A percentile compares a stretch with the other conserved stretches of the same genome.
phyloP scores from a whole-genome alignment of 2,329 filamentous ascomycete species.

The Venturia carpophila region DNA sequence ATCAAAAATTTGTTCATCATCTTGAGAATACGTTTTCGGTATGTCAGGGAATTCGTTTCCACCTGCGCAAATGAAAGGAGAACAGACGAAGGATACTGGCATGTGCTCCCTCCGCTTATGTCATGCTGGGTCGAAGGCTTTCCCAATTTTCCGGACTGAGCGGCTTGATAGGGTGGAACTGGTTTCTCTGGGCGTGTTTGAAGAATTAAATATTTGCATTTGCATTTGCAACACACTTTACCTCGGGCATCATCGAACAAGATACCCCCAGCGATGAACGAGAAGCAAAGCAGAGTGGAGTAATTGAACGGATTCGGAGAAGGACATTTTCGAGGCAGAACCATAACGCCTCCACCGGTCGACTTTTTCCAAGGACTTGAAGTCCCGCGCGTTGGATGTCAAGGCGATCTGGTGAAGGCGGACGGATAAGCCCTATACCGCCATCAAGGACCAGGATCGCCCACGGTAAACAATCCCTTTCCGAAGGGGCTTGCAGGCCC shows the following conservation, averaged over 20 bases:
- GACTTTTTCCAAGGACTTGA: no score
- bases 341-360: no score
- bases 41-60: background rate
- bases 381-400: background rate
- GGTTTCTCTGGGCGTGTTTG: constrained; percentile 4
- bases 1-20: background rate
- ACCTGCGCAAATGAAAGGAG: background rate
- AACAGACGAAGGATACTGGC: background rate
- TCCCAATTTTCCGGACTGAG: background rate
- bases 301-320: no score
- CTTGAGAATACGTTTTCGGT: background rate
- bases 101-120: background rate
- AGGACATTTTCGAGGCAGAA: no score
- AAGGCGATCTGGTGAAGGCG: background rate
- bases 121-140: background rate
- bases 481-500: background rate
- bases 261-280: background rate
- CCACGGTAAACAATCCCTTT: background rate
- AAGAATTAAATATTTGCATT: background rate
- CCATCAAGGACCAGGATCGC: background rate
- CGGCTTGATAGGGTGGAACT: background rate
- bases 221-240: constrained; percentile 1
- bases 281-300: background rate
- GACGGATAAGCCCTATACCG: background rate
- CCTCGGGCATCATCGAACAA: background rate